Evolutionary conservation across 441 rosid species (phyloP), one percentile per base, ranked within the genome.

Genomic region (Brassica hybrid): DNA sequence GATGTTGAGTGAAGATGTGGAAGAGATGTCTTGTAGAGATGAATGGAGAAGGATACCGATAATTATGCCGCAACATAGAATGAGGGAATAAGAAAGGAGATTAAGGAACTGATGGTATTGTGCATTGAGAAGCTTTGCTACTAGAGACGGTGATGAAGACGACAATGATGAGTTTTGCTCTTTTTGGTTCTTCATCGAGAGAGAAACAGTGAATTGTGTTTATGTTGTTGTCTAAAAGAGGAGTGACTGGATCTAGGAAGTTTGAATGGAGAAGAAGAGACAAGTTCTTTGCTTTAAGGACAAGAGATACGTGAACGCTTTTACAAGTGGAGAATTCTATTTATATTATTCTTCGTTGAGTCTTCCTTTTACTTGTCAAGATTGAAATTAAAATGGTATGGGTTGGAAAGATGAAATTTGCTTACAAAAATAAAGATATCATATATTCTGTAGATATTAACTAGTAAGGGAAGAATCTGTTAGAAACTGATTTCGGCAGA

Each of bases 11-110:
- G 82, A 64, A 4, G 91, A 83, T 69, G 68, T 80, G 18, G 89
- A 73, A 6, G 92, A 83, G 18, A 83, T 62, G 78, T 80, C 80
- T 63, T 86, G 73, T 34, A 86, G 73, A 74, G 85, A 87, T 30
- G 88, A 89, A 72, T 86, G 85, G 13, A 89, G 85, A 30, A 91
- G 71, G 19, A 91, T 73, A 1, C 99, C 98, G 1, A 88, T 21
- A 52, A 86, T 74, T 1, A 95, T 9, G 0, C 95, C 98, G 56
- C 87, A 81, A 10, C 83, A 82, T 41, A 95, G 88, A 30, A 90
- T 76, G 71, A 93, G 48, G 54, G 88, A 72, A 76, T 65, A 83
- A 14, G 86, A 85, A 50, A 95, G 73, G 72, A 87, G 41, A 71
- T 73, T 83, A 48, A 79, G 43, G 34, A 84, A 21, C 23, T 86